Evolutionary conservation across 2,329 filamentous ascomycete genomes (phyloP).

Genomic region (Trichoderma atrobrunneum): DNA sequence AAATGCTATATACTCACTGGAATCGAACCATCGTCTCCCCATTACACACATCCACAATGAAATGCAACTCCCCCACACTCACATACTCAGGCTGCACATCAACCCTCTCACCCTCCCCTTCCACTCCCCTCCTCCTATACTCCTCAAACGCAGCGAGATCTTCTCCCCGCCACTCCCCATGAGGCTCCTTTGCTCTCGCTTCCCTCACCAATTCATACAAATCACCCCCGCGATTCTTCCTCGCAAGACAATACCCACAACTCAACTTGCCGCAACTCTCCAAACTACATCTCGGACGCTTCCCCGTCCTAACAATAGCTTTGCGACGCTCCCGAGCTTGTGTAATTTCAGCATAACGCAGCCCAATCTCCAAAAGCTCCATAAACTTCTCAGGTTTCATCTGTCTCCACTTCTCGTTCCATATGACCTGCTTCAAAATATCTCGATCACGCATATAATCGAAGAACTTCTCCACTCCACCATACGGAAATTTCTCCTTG

Average conservation of each 20-base stretch:
- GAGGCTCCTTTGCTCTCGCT: background rate
- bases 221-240: background rate
- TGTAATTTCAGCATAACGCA: background rate
- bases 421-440: background rate
- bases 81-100: background rate
- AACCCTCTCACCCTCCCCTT: background rate
- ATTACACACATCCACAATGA: slow-evolving; percentile 15
- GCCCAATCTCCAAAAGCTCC: background rate
- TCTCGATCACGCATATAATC: background rate
- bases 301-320: background rate
- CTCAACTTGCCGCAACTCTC: background rate
- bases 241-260: background rate
- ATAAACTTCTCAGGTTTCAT: background rate
- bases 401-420: background rate
- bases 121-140: background rate
- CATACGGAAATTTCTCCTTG: background rate
- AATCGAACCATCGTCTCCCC: slow-evolving; percentile 9
- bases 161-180: background rate
- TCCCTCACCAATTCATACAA: background rate
- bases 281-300: background rate
- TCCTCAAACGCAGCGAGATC: background rate
- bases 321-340: background rate
- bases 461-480: background rate
- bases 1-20: background rate
- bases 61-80: slow-evolving; percentile 11